phyloP scores from a whole-genome alignment of 106 monocot species.

The Gastrodia elata region DNA sequence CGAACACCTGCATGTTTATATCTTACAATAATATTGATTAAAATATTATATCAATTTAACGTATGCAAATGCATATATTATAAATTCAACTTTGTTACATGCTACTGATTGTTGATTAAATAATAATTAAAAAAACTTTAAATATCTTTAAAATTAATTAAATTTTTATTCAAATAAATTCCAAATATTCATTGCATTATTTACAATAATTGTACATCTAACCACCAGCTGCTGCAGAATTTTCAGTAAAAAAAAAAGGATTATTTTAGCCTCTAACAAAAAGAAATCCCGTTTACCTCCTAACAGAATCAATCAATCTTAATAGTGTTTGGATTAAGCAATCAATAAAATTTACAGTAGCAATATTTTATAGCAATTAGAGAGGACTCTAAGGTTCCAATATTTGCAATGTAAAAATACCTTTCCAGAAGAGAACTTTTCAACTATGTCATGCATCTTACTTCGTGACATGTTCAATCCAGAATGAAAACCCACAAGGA shows the following conservation, averaged over 20 bases:
- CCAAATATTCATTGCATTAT: not conserved
- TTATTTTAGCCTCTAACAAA: not conserved
- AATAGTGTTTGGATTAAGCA: not conserved
- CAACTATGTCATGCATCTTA: slow-evolving; percentile 60
- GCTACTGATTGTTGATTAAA: not conserved
- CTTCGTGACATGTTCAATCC: slow-evolving; percentile 60
- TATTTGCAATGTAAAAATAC: slow-evolving; percentile 19
- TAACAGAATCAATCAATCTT: not conserved
- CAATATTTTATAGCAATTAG: not conserved
- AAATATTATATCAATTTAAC: not conserved
- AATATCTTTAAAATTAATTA: not conserved
- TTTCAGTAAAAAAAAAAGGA: not conserved
- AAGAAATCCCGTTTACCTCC: not conserved
- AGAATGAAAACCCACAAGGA: slow-evolving; percentile 79
- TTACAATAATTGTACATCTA: not conserved
- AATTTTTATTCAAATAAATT: not conserved
- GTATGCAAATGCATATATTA: not conserved
- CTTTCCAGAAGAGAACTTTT: slow-evolving; percentile 76
- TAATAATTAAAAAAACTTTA: not conserved
- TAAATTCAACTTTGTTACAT: not conserved
- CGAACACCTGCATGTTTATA: not conserved
- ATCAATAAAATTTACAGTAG: not conserved
- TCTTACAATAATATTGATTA: not conserved
- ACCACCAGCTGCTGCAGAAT: not conserved
- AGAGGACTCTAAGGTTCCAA: not conserved